Conservation (phyloP, 371 early-diverging fungal genomes). For the Mucor indicus region DNA sequence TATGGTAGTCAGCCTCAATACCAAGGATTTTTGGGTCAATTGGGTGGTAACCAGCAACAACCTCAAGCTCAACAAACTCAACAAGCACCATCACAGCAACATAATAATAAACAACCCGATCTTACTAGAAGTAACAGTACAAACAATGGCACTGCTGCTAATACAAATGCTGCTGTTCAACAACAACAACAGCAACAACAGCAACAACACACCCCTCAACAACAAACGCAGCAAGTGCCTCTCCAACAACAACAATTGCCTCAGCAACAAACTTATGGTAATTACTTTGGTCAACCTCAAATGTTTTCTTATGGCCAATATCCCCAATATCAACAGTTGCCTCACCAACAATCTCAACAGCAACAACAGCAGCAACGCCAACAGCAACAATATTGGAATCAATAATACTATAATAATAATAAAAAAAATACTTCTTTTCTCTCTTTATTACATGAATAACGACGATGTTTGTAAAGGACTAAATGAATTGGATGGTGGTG, state of each 20-base stretch:
- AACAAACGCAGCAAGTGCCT: slow-evolving; percentile 13
- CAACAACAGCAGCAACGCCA: slow-evolving; percentile 6
- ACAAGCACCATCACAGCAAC: neutral
- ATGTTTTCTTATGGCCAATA: slow-evolving; percentile 33
- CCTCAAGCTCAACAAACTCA: slow-evolving; percentile 8
- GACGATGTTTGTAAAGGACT: no score
- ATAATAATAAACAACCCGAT: no score
- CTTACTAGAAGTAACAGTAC: slow-evolving; percentile 2
- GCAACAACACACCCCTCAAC: slow-evolving; percentile 11
- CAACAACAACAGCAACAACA: slow-evolving; percentile 13
- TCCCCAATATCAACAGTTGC: slow-evolving; percentile 24
- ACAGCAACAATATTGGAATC: slow-evolving; percentile 23
- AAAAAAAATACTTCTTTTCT: neutral
- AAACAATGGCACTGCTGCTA: neutral
- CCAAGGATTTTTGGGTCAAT: neutral
- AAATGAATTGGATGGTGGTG: no score
- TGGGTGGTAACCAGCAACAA: neutral
- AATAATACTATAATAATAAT: slow-evolving; percentile 5
- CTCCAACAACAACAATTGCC: slow-evolving; percentile 15
- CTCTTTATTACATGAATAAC: neutral
- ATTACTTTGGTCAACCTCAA: slow-evolving; percentile 35
- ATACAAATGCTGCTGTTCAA: neutral
- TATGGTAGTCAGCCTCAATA: slow-evolving; percentile 27
- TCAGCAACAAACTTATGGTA: slow-evolving; percentile 6
- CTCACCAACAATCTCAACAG: slow-evolving; percentile 17